These are phyloP conservation scores for Colletotrichum sp. DNA, from an alignment of 2,329 filamentous ascomycete species.

Conservation along the genomic window DNA sequence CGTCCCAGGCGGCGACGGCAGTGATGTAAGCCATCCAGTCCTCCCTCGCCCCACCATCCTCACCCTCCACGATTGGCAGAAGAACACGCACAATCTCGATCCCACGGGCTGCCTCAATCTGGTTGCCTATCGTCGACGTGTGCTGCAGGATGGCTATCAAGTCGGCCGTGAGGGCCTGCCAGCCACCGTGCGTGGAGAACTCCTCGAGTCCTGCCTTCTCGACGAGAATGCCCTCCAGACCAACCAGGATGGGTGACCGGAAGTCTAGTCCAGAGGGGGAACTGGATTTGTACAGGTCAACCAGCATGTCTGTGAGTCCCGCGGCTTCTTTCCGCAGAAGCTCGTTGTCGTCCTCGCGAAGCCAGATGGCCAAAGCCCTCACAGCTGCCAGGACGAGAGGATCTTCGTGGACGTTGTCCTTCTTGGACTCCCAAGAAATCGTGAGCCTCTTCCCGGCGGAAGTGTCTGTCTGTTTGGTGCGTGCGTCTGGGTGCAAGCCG, in stretches of 20 bases:
- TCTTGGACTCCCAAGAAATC: slow-evolving; percentile 63
- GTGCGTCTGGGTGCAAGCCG: slow-evolving; percentile 63
- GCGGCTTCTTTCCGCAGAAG: slow-evolving; percentile 58
- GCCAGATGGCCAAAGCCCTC: slow-evolving; percentile 65
- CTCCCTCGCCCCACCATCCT: slow-evolving; percentile 48
- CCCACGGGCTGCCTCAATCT: slow-evolving; percentile 48
- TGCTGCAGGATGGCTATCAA: slow-evolving; percentile 47
- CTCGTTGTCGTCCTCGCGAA: slow-evolving; percentile 71
- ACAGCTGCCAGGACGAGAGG: slow-evolving; percentile 64
- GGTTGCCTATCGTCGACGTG: slow-evolving; percentile 26
- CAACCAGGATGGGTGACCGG: slow-evolving; percentile 60
- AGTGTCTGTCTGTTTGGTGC: slow-evolving; percentile 46
- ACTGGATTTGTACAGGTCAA: slow-evolving; percentile 61
- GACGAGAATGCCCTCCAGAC: slow-evolving; percentile 59
- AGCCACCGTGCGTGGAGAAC: slow-evolving; percentile 57
- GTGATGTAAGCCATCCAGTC: slow-evolving; percentile 63
- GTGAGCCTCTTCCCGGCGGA: slow-evolving; percentile 49
- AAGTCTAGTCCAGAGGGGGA: slow-evolving; percentile 50
- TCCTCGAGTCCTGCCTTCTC: slow-evolving; percentile 50
- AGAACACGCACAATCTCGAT: slow-evolving; percentile 62
- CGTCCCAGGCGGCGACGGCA: slow-evolving; percentile 51
- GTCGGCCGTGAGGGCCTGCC: slow-evolving; percentile 56
- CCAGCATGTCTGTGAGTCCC: slow-evolving; percentile 66
- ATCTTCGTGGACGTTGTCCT: slow-evolving; percentile 54
- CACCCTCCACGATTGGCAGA: slow-evolving; percentile 53